Evolutionary conservation across 139 green algal species (phyloP).

Genomic region (Chlorella sp.): DNA sequence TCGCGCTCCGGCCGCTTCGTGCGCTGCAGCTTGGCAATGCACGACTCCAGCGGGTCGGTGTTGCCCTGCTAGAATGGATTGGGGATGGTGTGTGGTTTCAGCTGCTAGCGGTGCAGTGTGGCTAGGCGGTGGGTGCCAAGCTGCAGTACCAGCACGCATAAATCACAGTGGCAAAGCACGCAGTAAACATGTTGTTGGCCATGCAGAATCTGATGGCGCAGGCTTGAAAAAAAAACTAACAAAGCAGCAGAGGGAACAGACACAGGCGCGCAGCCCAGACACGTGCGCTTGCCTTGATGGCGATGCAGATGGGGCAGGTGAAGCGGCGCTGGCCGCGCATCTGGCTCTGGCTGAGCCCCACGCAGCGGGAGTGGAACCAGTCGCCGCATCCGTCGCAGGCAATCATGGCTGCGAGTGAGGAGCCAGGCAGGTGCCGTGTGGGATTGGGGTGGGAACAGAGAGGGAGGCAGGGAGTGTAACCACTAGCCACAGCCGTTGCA

Average conservation of each 20-base stretch:
- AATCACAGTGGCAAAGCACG: no score
- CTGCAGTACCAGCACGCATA: no score
- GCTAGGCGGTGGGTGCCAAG: no score
- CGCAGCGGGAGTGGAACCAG: slow-evolving; percentile 81
- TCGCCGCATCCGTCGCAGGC: slow-evolving; percentile 76
- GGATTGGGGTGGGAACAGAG: not conserved
- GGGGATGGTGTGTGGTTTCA: no score
- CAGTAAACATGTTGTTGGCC: no score
- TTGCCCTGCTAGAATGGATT: slow-evolving; percentile 21
- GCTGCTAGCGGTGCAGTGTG: no score
- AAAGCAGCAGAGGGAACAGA: no score
- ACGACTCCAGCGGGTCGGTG: slow-evolving; percentile 31
- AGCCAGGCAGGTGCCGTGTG: not conserved
- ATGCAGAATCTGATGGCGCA: no score
- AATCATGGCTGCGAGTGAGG: slow-evolving; percentile 55
- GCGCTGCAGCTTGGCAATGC: slow-evolving; percentile 36
- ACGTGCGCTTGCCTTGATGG: slow-evolving; percentile 27
- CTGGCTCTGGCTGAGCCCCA: slow-evolving; percentile 56
- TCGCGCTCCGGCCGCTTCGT: slow-evolving; percentile 40
- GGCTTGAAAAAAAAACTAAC: no score
- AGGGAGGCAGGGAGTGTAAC: no score
- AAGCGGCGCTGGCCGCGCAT: slow-evolving; percentile 52
- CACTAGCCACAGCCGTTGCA: no score
- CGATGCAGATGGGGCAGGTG: slow-evolving; percentile 74
- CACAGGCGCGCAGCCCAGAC: no score